Evolutionary conservation across 352 stramenopile species (phyloP), one percentile per base, ranked within the genome.

Genomic region (Globisporangium irregulare): DNA sequence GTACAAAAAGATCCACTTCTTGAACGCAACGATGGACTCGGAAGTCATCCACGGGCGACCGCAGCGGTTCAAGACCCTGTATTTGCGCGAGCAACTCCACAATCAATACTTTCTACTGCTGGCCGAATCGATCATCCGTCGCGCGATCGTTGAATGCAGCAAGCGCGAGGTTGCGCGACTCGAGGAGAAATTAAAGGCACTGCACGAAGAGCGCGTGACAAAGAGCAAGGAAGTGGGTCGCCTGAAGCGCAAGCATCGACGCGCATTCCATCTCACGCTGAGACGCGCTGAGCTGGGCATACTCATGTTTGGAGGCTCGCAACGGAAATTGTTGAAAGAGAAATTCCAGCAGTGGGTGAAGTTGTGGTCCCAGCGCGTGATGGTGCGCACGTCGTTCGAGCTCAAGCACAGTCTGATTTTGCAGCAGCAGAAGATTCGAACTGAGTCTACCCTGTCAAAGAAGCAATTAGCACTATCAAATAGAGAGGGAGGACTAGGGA

Each of bases 21-120:
- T 74, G 4, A 92, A 86, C 43, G 68, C 73, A 0, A 89, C 74
- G 0, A 92, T 92, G 68, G 86, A 93, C 53, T 94, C 84, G 0
- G 74, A 78, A 34, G 83, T 94, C 0, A 70, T 94, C 1, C 86
- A 94, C 50, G 80, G 75, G 10, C 78, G 86, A 0, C 72, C 84
- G 0, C 86, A 94, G 70, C 76, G 79, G 0, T 94, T 94, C 64
- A 70, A 73, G 12, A 94, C 84, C 0, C 12, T 57, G 4, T 94
- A 92, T 53, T 56, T 93, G 14, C 71, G 80, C 2, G 80, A 86
- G 36, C 77, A 84, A 27, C 66, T 94, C 0, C 80, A 90, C 58
- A 54, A 29, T 1, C 63, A 73, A 12, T 91, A 92, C 43, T 91
- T 92, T n/a, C 66, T 72, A 0, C 34, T 92, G 18, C 59, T 92